Evolutionary conservation across 2,329 filamentous ascomycete species (phyloP).

Genomic region (Colletotrichum scovillei): DNA sequence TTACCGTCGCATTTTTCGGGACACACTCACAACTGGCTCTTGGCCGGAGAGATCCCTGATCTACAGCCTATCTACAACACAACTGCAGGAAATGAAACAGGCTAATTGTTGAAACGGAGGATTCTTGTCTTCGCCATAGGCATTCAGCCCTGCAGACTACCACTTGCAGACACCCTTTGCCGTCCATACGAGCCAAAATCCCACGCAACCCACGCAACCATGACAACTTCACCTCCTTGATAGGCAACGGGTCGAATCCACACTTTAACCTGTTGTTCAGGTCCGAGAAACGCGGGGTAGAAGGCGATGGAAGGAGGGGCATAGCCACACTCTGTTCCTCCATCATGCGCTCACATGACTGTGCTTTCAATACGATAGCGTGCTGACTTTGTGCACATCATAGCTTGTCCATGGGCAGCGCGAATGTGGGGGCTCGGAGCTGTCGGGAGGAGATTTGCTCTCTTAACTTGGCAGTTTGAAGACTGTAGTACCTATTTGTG

Average conservation of each 20-base stretch:
- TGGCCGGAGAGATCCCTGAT: conserved; percentile 1
- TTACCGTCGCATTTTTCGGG: background rate
- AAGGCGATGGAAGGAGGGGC: conserved; percentile 22
- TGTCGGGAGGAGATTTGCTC: background rate
- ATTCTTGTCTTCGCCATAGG: background rate
- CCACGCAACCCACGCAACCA: conserved; percentile 23
- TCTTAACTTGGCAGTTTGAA: conserved; percentile 1
- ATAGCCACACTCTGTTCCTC: conserved; percentile 12
- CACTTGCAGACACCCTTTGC: background rate
- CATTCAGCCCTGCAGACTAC: too few species aligned
- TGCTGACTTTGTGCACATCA: background rate
- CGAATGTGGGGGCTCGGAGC: conserved; percentile 15
- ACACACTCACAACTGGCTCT: background rate
- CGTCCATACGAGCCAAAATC: conserved; percentile 7
- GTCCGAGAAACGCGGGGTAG: conserved; percentile 23
- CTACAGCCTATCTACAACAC: background rate
- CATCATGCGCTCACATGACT: conserved; percentile 7
- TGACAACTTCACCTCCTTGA: conserved; percentile 16
- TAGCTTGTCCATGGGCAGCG: background rate
- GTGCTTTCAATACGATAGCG: background rate
- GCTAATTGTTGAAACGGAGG: conserved; percentile 22
- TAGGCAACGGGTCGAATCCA: conserved; percentile 4
- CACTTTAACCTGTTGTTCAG: background rate
- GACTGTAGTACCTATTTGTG: background rate
- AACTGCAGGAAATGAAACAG: conserved; percentile 28